Conservation (phyloP, 208 protist genomes). For the Crithidia brevicula region DNA sequence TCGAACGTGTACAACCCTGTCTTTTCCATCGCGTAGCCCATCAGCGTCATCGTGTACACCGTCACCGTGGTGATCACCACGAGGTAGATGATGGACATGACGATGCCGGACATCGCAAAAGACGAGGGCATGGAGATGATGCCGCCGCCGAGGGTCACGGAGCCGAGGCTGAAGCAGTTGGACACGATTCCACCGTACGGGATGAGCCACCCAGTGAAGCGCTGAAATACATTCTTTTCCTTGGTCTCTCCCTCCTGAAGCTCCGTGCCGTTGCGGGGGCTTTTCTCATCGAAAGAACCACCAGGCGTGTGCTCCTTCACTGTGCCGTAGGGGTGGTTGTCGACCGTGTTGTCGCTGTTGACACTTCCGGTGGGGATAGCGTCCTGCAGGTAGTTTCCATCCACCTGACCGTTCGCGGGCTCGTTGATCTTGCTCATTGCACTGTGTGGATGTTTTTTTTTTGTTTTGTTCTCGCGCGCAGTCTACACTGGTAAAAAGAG, state of each 20-base stretch:
- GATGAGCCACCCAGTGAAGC: constrained; percentile 27
- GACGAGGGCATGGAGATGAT: constrained; percentile 64
- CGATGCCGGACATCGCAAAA: constrained; percentile 55
- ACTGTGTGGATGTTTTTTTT: too few relatives aligned
- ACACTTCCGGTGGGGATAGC: neutral
- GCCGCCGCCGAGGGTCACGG: constrained; percentile 65
- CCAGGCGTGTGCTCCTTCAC: neutral
- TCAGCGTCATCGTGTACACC: constrained; percentile 66
- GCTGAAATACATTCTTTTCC: constrained; percentile 21
- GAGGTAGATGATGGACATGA: constrained; percentile 70
- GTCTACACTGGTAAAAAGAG: too few relatives aligned
- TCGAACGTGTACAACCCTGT: constrained; percentile 65
- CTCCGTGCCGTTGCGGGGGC: neutral
- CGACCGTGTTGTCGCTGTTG: neutral
- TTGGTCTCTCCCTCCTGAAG: neutral
- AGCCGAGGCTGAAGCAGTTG: constrained; percentile 61
- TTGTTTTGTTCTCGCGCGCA: too few relatives aligned
- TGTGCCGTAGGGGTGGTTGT: neutral
- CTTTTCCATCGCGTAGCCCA: constrained; percentile 56
- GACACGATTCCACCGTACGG: constrained; percentile 57
- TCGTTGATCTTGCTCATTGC: neutral
- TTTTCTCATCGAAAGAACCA: neutral
- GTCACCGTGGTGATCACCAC: constrained; percentile 44
- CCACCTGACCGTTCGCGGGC: neutral
- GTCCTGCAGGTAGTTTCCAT: neutral